These are phyloP conservation scores for Tetragonia tetragonoides DNA, from an alignment of 148 eudicot species.

Conservation along the genomic window DNA sequence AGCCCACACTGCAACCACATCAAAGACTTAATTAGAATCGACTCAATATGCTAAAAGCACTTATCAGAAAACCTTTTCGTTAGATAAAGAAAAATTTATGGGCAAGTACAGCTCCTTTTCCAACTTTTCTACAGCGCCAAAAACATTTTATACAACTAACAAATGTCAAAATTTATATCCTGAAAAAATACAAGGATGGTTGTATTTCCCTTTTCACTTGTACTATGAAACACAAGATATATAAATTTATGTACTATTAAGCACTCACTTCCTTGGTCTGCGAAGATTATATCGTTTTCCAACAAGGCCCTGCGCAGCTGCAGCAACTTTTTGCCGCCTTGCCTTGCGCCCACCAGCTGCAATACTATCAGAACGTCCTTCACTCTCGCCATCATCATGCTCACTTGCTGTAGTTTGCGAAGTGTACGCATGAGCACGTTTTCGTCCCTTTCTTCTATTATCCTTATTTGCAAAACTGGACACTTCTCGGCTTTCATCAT, in stretches of 20 bases:
- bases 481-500: constrained; percentile 45
- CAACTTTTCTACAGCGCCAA: background rate
- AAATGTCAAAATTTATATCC: too few relatives aligned
- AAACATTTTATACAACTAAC: too few relatives aligned
- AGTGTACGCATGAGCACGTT: constrained; percentile 46
- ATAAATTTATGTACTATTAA: background rate
- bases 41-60: background rate
- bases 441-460: constrained; percentile 47
- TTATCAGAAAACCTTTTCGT: background rate
- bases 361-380: constrained; percentile 62
- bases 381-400: constrained; percentile 52
- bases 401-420: constrained; percentile 55
- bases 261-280: constrained; percentile 60
- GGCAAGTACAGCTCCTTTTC: background rate
- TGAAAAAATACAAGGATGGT: background rate
- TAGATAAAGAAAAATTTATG: background rate
- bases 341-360: constrained; percentile 52
- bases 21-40: background rate
- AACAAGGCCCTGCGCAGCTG: constrained; percentile 42
- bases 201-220: background rate
- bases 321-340: constrained; percentile 57
- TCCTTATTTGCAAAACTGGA: constrained; percentile 43
- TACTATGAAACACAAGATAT: constrained; percentile 2
- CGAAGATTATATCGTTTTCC: constrained; percentile 82
- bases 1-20: constrained; percentile 39